Percentiles rank a stretch among this genome's conserved stretches.
Evolutionary conservation across 2,329 filamentous ascomycete genomes (phyloP).

Genomic region (Fusarium concolor): DNA sequence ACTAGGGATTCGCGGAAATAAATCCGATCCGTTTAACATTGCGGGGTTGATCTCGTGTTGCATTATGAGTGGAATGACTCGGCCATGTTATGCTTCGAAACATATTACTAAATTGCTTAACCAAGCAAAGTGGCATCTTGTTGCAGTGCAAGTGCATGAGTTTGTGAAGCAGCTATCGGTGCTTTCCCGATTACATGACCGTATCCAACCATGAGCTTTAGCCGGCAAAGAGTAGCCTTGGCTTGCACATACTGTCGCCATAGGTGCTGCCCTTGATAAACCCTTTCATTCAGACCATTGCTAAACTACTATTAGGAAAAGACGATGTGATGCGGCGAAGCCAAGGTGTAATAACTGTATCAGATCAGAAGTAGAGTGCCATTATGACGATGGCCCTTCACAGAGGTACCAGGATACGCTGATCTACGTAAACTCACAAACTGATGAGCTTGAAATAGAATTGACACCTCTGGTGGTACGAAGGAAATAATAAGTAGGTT

Average conservation of each 20-base stretch:
- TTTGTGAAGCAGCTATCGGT: no score
- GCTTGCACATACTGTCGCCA: neutral
- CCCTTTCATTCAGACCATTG: neutral
- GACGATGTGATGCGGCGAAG: neutral
- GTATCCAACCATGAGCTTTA: neutral
- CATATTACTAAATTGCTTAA: no score
- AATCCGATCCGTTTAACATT: no score
- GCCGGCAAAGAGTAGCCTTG: neutral
- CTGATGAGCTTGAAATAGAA: neutral
- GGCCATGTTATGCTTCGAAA: no score
- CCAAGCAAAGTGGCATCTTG: no score
- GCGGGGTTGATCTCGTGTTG: no score
- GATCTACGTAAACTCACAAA: accelerated
- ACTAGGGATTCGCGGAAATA: no score
- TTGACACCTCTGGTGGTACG: neutral
- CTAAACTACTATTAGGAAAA: neutral
- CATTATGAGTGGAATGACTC: no score
- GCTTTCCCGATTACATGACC: no score
- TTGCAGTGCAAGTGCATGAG: no score
- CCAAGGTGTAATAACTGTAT: neutral
- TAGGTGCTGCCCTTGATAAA: neutral
- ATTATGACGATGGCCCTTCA: neutral
- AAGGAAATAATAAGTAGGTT: neutral
- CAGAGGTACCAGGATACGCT: neutral
- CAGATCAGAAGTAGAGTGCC: neutral